Evolutionary conservation across 345 rosid genomes (phyloP).

Genomic region (Brassica nigra): DNA sequence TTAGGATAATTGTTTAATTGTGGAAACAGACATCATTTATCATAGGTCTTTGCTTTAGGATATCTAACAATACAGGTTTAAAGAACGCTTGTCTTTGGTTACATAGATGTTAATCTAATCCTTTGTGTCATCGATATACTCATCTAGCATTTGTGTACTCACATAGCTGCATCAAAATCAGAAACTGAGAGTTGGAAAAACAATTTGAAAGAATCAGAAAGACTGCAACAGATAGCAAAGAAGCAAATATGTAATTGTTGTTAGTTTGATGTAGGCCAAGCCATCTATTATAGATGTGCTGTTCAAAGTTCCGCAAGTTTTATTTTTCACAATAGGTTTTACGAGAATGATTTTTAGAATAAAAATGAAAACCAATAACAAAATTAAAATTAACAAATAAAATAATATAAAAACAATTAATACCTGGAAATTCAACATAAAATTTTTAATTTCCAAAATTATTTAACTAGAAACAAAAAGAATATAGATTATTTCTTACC

Average conservation of each 20-base stretch:
- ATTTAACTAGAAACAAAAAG: no score
- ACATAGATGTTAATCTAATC: background rate
- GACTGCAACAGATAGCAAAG: no score
- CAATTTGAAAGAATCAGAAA: background rate
- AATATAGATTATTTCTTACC: background rate
- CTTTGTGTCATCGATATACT: background rate
- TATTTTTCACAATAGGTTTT: background rate
- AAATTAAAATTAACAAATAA: no score
- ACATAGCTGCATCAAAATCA: background rate
- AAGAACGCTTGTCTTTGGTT: background rate
- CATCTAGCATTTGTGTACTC: background rate
- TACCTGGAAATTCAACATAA: background rate
- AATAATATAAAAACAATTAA: no score
- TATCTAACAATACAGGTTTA: background rate
- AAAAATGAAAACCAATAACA: no score
- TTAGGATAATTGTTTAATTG: background rate
- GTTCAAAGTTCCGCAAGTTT: background rate
- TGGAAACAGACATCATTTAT: background rate
- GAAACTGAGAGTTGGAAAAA: background rate
- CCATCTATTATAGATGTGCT: background rate
- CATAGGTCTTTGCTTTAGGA: background rate
- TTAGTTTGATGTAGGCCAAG: background rate
- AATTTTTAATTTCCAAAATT: background rate
- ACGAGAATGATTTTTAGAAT: background rate
- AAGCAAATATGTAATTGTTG: no score